These are phyloP conservation scores for Xylaria curta DNA, from an alignment of 495 filamentous ascomycete species.

Conservation along the genomic window DNA sequence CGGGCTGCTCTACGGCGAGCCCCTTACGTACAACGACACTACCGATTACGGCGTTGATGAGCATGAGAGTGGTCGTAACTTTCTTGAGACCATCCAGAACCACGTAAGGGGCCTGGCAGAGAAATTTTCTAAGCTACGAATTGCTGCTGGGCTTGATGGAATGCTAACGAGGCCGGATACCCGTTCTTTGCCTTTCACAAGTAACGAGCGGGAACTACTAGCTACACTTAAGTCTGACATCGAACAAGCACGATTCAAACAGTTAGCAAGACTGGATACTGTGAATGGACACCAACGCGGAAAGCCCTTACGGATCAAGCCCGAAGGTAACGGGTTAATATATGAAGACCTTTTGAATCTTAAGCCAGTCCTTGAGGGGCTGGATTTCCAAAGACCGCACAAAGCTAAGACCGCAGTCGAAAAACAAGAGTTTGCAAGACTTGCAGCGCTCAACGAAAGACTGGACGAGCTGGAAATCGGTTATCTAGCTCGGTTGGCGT, in stretches of 20 bases:
- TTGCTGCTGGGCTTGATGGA: constrained; percentile 46
- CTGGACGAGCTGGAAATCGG: constrained; percentile 22
- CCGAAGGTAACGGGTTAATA: constrained; percentile 18
- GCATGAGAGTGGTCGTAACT: constrained; percentile 81
- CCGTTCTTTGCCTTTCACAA: constrained; percentile 32
- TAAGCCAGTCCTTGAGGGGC: constrained; percentile 21
- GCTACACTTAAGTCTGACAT: constrained; percentile 18
- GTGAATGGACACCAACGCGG: constrained; percentile 25
- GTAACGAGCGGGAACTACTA: constrained; percentile 16
- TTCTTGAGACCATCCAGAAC: constrained; percentile 75
- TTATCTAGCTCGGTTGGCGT: constrained; percentile 37
- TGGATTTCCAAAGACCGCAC: constrained; percentile 25
- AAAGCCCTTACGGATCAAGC: constrained; percentile 14
- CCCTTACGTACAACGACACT: constrained; percentile 67
- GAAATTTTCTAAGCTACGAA: constrained; percentile 58
- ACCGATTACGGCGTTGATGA: constrained; percentile 77
- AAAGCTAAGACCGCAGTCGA: constrained; percentile 20
- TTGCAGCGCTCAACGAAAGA: constrained; percentile 21
- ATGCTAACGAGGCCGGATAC: constrained; percentile 32
- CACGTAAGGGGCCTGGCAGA: constrained; percentile 62
- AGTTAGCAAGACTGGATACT: constrained; percentile 24
- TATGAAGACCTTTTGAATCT: constrained; percentile 39
- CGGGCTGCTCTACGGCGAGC: constrained; percentile 52
- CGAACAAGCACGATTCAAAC: constrained; percentile 16
- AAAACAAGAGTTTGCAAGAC: constrained; percentile 27